Evolutionary conservation across 139 green algal genomes (phyloP), one percentile per base, ranked within the genome.

Genomic region (Chlorella ohadii): DNA sequence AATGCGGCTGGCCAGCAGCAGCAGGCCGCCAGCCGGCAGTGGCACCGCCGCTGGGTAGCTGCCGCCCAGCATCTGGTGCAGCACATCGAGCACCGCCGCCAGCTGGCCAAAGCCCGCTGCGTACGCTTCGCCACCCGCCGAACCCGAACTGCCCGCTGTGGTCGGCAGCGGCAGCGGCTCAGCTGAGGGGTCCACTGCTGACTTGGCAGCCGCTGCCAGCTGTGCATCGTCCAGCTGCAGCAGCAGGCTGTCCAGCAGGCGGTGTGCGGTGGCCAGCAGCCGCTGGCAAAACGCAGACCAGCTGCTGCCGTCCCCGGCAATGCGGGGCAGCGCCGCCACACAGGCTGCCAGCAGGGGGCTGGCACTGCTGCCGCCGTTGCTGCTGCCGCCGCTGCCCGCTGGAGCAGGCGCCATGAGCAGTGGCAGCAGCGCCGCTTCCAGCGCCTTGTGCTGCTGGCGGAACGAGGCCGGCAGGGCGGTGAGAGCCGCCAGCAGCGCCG

Each of bases 1-100:
- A 57, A 94, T 61, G 15, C 91, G 78, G 34, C 81, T 81, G 23
- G 61, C 67, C 65, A 91, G 82, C 81, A 87, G 75, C 39, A 91
- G 66, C 64, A 94, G 17, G 33, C 64, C 78, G 61, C 70, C 56
- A 6, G 65, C 31, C 12, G 91, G 90, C 56, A 92, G 28, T 1
- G 91, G 88, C 61, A 90, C 87, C 0, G 91, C 44, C 0, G 51
- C 28, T 19, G 84, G 74, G 57, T 83, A 88, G 19, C 81, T 64
- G 34, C 44, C 59, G 1, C 39, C 33, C 84, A 94, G 72, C 70
- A 91, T 64, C 28, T 59, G 31, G 74, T 89, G 77, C 56, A 92
- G 73, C 15, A 71, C 41, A 38, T 64, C 38, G 16, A 92, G 47
- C 56, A 85, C 68, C 1, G 86, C 65, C 3, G 51, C 78, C 20